Evolutionary conservation across 2,329 filamentous ascomycete species (phyloP).

Genomic region (Ambrosiella xylebori): DNA sequence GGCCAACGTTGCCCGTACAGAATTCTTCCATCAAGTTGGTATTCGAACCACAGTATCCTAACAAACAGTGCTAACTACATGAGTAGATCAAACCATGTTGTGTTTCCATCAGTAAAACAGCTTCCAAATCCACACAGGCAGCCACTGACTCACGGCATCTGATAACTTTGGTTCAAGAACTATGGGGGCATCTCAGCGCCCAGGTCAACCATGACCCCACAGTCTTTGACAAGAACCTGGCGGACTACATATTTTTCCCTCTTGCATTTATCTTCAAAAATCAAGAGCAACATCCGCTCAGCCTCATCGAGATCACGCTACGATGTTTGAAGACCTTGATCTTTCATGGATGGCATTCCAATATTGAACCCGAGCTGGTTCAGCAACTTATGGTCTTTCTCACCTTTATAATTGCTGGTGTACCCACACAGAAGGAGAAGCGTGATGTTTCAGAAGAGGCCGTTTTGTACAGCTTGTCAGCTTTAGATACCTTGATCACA

Average conservation of each 20-base stretch:
- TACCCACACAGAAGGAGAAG: constrained; percentile 36
- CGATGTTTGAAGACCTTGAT: constrained; percentile 61
- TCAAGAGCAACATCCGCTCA: constrained; percentile 53
- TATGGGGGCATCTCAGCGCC: constrained; percentile 29
- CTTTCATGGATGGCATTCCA: constrained; percentile 58
- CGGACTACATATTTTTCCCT: constrained; percentile 91
- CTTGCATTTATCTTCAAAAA: constrained; percentile 71
- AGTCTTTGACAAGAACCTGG: constrained; percentile 60
- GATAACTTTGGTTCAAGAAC: constrained; percentile 26
- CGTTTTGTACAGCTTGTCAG: constrained; percentile 49
- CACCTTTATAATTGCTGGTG: constrained; percentile 62
- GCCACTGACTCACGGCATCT: constrained; percentile 27
- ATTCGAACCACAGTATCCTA: background rate
- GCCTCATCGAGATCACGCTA: constrained; percentile 57
- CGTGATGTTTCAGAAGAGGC: constrained; percentile 52
- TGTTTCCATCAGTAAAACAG: constrained; percentile 40
- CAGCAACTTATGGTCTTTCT: constrained; percentile 76
- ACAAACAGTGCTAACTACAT: background rate
- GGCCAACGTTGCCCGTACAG: constrained; percentile 17
- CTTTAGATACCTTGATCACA: constrained; percentile 48
- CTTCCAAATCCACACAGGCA: constrained; percentile 30
- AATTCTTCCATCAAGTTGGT: constrained; percentile 23
- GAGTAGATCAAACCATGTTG: constrained; percentile 44
- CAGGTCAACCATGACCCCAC: constrained; percentile 28
- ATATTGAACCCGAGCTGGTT: constrained; percentile 53